Evolutionary conservation across 805 yeast species (phyloP).

Genomic region (Hermanozyma aechmeae): DNA sequence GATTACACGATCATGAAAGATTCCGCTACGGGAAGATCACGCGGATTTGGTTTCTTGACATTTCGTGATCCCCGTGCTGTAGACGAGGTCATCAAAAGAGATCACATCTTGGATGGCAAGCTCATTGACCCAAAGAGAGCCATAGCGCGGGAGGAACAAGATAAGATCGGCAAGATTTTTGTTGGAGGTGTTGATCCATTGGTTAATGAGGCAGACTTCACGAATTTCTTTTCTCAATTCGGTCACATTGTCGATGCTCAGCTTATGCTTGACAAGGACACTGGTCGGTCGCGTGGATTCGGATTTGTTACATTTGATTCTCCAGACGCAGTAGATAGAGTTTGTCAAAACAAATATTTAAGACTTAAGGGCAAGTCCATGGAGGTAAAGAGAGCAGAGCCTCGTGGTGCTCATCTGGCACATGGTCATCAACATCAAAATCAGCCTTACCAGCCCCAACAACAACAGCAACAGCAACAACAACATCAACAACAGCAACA

Average conservation of each 20-base stretch:
- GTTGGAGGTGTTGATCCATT: constrained; percentile 96
- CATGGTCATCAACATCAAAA: too few species aligned
- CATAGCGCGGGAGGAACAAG: constrained; percentile 95
- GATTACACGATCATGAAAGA: constrained; percentile 94
- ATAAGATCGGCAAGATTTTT: constrained; percentile 90
- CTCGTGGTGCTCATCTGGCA: constrained; percentile 58
- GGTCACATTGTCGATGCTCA: constrained; percentile 94
- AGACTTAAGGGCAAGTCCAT: constrained; percentile 78
- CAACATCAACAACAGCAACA: constrained; percentile 20
- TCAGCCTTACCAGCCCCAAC: constrained; percentile 11
- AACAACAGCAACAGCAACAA: constrained; percentile 14
- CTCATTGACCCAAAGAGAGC: constrained; percentile 97
- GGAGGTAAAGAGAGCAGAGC: constrained; percentile 80
- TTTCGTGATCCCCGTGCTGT: constrained; percentile 77
- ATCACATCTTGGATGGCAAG: constrained; percentile 89
- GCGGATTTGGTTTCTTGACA: constrained; percentile 93
- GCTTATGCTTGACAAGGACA: constrained; percentile 93
- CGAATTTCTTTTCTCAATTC: constrained; percentile 74
- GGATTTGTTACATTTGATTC: constrained; percentile 95
- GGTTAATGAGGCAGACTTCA: constrained; percentile 85
- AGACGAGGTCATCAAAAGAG: constrained; percentile 74
- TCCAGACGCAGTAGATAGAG: constrained; percentile 87
- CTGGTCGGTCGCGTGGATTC: constrained; percentile 94
- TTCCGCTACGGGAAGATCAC: constrained; percentile 71
- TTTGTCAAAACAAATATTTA: constrained; percentile 71